These are phyloP conservation scores for Elaeis oleifera DNA, from an alignment of 202 grass and related monocot species.

Conservation along the genomic window DNA sequence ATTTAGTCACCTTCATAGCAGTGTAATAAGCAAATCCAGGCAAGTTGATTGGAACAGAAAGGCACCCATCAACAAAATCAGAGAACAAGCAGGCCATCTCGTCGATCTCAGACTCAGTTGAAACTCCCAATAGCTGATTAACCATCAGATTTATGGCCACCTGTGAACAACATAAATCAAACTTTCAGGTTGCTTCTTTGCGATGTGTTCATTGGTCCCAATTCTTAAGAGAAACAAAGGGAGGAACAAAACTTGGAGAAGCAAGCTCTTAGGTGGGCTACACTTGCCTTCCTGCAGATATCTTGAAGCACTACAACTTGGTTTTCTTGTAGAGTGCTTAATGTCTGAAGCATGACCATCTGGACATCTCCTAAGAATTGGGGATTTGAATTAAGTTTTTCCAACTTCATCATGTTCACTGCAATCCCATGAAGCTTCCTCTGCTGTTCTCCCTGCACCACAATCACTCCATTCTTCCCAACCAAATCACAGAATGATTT, in stretches of 20 bases:
- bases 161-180: background rate
- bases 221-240: too few relatives aligned
- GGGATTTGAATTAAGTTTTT: background rate
- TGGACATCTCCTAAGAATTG: slow-evolving; percentile 3
- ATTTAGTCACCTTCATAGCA: background rate
- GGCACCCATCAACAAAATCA: slow-evolving; percentile 12
- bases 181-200: background rate
- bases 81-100: slow-evolving; percentile 4
- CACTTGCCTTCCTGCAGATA: slow-evolving; percentile 8
- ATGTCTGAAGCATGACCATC: background rate
- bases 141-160: slow-evolving; percentile 17
- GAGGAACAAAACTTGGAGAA: too few relatives aligned
- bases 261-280: too few relatives aligned
- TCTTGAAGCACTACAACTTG: slow-evolving; percentile 6
- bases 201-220: too few relatives aligned
- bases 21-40: slow-evolving; percentile 10
- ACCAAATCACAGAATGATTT: slow-evolving; percentile 10
- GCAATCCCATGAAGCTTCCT: slow-evolving; percentile 14
- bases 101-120: background rate
- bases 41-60: slow-evolving; percentile 9
- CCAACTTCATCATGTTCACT: slow-evolving; percentile 1
- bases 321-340: background rate
- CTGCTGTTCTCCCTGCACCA: slow-evolving; percentile 7
- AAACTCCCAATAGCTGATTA: slow-evolving; percentile 7
- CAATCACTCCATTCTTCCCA: slow-evolving; percentile 5